These are phyloP conservation scores for Beta corolliflora DNA, from an alignment of 179 eudicot species.

Conservation along the genomic window DNA sequence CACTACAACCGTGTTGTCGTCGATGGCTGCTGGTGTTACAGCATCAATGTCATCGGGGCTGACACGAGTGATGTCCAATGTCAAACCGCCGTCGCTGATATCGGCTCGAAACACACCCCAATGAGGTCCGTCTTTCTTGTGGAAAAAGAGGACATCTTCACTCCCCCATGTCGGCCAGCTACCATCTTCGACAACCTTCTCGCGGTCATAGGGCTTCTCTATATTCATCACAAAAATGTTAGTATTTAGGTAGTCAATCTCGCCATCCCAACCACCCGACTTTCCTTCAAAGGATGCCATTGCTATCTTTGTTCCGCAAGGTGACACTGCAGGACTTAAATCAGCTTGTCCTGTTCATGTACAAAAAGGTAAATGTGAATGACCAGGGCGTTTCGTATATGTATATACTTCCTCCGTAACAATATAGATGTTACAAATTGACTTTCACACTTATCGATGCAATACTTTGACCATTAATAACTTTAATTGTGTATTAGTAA, in stretches of 20 bases:
- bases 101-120: constrained; percentile 23
- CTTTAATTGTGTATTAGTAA: no score
- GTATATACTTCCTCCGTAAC: no score
- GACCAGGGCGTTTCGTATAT: no score
- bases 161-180: constrained; percentile 30
- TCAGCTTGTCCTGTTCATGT: constrained; percentile 7
- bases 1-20: constrained; percentile 18
- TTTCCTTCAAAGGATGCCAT: constrained; percentile 24
- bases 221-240: constrained; percentile 24
- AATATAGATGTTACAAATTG: no score
- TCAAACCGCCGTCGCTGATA: background rate
- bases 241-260: constrained; percentile 23
- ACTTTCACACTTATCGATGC: no score
- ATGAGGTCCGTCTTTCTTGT: background rate
- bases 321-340: constrained; percentile 29
- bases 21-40: constrained; percentile 24
- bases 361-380: no score
- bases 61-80: background rate
- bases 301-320: constrained; percentile 20
- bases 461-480: no score
- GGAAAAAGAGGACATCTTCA: constrained; percentile 26
- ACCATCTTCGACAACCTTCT: constrained; percentile 7
- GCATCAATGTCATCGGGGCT: constrained; percentile 20
- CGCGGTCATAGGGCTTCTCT: constrained; percentile 10
- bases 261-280: constrained; percentile 27